Evolutionary conservation across 805 yeast genomes (phyloP), one percentile per base, ranked within the genome.

Genomic region (Barnettozyma californica): DNA sequence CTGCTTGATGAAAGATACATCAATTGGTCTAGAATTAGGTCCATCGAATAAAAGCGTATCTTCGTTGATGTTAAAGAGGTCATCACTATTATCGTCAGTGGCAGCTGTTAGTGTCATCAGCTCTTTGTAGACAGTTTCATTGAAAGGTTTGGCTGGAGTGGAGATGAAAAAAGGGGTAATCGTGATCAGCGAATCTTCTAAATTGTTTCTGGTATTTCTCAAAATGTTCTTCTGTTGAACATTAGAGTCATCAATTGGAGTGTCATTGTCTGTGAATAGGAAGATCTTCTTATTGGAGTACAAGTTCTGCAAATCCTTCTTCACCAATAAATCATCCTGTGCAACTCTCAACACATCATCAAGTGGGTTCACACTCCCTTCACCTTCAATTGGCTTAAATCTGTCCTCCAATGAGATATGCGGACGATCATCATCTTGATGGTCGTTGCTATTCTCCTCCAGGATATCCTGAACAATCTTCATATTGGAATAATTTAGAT

Each of bases 181-280:
- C 16, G 67, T 68, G 33, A 84, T 79, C 37, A 65, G 67, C 16
- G 72, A 68, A 45, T 79, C 78, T 48, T 77, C 76, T 48, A 81
- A 72, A 62, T 86, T 94, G 36, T 75, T 74, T 13, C 84, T 72
- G 5, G 82, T 69, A 18, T 76, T 77, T 54, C 83, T 75, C 21
- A 87, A 67, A 6, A 77, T 68, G 41, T 69, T 70, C 56, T 74
- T 75, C 4, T 71, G 66, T 7, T 61, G 68, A 2, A 57, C 48
- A 14, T 73, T 69, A 8, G 68, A 57, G 8, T 68, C 68, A 46
- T 71, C 70, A 53, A 68, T 75, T 0, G 97, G 97, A 41, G 65
- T 66, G 55, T 85, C 94, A 61, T 84, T 81, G 60, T 83, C 85
- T 0, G 96, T 87, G 58, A 90, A 78, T 60, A 89, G 67, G 53